These are phyloP conservation scores for Naganishia friedmannii DNA, from an alignment of 768 basidiomycete genomes.

Conservation along the genomic window DNA sequence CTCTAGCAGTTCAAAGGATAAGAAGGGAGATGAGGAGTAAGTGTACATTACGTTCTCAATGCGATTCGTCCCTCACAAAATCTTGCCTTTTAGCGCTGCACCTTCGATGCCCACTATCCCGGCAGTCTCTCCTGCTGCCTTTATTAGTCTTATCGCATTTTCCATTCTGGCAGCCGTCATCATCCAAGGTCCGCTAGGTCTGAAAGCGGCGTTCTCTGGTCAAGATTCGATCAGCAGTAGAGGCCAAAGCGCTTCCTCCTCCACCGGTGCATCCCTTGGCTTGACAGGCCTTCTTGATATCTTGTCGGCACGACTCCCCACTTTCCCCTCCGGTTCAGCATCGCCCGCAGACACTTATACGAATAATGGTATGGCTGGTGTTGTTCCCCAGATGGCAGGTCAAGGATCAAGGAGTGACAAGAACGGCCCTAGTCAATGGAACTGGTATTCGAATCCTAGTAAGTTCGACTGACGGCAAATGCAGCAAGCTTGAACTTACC, in stretches of 20 bases:
- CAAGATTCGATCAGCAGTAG: not conserved
- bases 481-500: not conserved
- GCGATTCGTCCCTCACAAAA: not conserved
- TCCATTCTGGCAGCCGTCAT: slow-evolving; percentile 24
- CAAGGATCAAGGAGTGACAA: slow-evolving; percentile 39
- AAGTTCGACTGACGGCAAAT: not conserved
- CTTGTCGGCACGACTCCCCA: not conserved
- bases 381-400: slow-evolving; percentile 41
- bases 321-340: not conserved
- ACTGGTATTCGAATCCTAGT: slow-evolving; percentile 43
- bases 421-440: slow-evolving; percentile 40
- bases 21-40: slow-evolving; percentile 5
- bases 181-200: slow-evolving; percentile 28
- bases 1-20: slow-evolving; percentile 21
- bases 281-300: slow-evolving; percentile 5
- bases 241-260: not conserved
- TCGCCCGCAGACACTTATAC: not conserved
- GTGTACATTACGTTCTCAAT: not conserved
- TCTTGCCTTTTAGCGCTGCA: not conserved
- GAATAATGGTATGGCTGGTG: not conserved
- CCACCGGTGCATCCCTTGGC: not conserved
- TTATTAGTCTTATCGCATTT: slow-evolving; percentile 24
- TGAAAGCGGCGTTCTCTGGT: slow-evolving; percentile 18
- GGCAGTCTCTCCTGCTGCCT: slow-evolving; percentile 26
- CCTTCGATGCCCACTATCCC: slow-evolving; percentile 8